These are phyloP conservation scores for Telopea speciosissima DNA, from an alignment of 177 flowering plant species.

Conservation along the genomic window DNA sequence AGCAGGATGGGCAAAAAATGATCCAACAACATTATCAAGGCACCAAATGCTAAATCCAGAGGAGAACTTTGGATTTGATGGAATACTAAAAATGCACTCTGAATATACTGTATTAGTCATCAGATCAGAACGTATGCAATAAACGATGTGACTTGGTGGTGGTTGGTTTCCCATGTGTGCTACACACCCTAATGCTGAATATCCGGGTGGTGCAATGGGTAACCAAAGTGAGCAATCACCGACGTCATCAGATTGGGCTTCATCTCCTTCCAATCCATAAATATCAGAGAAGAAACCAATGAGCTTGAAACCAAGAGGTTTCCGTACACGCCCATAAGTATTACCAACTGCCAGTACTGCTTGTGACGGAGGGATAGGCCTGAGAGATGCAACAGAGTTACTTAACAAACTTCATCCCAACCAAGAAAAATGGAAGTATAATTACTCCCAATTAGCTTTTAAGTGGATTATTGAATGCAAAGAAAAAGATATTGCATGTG, in stretches of 20 bases:
- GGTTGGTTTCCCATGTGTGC: conserved; percentile 65
- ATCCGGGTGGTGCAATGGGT: conserved; percentile 92
- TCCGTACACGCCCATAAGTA: conserved; percentile 88
- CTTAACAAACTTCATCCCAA: background rate
- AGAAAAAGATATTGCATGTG: background rate
- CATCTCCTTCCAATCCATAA: conserved; percentile 32
- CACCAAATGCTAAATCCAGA: conserved; percentile 96
- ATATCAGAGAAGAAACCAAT: conserved; percentile 59
- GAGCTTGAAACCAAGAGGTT: conserved; percentile 72
- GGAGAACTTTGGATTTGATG: conserved; percentile 35
- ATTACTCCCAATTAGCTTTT: background rate
- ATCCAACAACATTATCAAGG: conserved; percentile 72
- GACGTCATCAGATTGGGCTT: conserved; percentile 23
- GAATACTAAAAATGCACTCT: conserved; percentile 54
- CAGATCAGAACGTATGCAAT: conserved; percentile 89
- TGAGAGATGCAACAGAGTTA: conserved; percentile 21
- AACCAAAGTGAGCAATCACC: conserved; percentile 80
- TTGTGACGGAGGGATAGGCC: conserved; percentile 94
- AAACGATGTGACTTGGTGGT: conserved; percentile 77
- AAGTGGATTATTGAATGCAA: background rate
- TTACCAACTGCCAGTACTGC: conserved; percentile 86
- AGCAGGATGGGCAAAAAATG: conserved; percentile 75
- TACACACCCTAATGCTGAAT: conserved; percentile 78
- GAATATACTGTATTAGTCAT: conserved; percentile 56
- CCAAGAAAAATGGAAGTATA: background rate